phyloP scores from a whole-genome alignment of 495 filamentous ascomycete species.

The Cenococcum geophilum region DNA sequence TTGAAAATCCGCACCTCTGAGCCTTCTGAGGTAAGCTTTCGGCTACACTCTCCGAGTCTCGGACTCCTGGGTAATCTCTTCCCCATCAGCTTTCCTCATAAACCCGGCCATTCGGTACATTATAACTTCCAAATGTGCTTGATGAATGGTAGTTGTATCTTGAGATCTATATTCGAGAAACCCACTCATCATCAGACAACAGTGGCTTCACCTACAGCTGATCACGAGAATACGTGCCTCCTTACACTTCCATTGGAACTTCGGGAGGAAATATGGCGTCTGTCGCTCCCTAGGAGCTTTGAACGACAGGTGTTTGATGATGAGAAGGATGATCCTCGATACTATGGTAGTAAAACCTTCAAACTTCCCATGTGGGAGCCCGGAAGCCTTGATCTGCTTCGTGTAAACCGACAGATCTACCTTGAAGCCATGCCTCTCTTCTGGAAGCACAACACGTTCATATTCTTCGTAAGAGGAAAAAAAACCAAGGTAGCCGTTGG shows the following conservation, averaged over 20 bases:
- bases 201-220: not conserved
- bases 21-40: too few relatives aligned
- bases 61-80: too few relatives aligned
- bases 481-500: not conserved
- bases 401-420: not conserved
- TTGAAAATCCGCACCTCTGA: too few relatives aligned
- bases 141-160: too few relatives aligned
- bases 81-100: too few relatives aligned
- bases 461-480: not conserved
- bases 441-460: not conserved
- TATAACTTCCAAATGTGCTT: too few relatives aligned
- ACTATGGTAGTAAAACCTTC: not conserved
- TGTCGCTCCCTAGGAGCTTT: not conserved
- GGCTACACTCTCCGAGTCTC: too few relatives aligned
- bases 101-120: too few relatives aligned
- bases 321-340: not conserved
- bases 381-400: not conserved
- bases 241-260: not conserved
- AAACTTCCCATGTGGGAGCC: not conserved
- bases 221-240: not conserved
- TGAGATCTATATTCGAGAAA: not conserved
- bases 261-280: constrained; percentile 1
- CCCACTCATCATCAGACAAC: not conserved
- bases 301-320: not conserved
- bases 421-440: not conserved